Evolutionary conservation across 2,329 filamentous ascomycete genomes (phyloP), one percentile per base, ranked within the genome.

Genomic region (Pyrenochaeta sp.): DNA sequence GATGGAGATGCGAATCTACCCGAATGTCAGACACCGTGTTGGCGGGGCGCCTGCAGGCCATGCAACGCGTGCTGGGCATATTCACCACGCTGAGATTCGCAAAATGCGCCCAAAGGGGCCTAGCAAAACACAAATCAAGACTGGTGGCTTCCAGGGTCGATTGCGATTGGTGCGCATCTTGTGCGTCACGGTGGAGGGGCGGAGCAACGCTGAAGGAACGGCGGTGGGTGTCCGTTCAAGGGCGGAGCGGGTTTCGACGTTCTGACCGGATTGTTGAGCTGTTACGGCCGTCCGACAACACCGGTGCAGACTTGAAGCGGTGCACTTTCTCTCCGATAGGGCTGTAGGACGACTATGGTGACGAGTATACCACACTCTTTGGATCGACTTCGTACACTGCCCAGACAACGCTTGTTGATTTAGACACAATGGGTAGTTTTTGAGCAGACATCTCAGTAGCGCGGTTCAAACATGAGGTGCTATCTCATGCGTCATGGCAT

Each of bases 121-220:
- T 51, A 47, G 41, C 17, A 15, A 11, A 15, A 7, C n/a, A 35
- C 18, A 11, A 15, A 35, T n/a, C 9, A 20, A 20, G 27, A 31
- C 14, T 15, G n/a, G 18, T 18, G 38, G 30, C 30, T 14, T 19
- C 13, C 20, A 30, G n/a, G 6, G 23, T 6, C n/a, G 18, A 15
- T 7, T 20, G 8, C 26, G n/a, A 53, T 49, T 53, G 45, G 49
- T n/a, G 10, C 31, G 35, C 27, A 30, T 31, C 22, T 11, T 8
- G 22, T 32, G 44, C 45, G 35, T 52, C 44, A 46, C 34, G 38
- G 37, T 26, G 41, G 37, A 35, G 41, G 31, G 44, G 45, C 45
- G 45, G 20, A 48, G 49, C 45, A 49, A 26, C 20, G 24, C 39
- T 29, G 19, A 38, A 14, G 4, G 18, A 30, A 24, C 20, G 34